phyloP scores from a whole-genome alignment of 2,329 filamentous ascomycete genomes.

The Trichophaea hybrida region DNA sequence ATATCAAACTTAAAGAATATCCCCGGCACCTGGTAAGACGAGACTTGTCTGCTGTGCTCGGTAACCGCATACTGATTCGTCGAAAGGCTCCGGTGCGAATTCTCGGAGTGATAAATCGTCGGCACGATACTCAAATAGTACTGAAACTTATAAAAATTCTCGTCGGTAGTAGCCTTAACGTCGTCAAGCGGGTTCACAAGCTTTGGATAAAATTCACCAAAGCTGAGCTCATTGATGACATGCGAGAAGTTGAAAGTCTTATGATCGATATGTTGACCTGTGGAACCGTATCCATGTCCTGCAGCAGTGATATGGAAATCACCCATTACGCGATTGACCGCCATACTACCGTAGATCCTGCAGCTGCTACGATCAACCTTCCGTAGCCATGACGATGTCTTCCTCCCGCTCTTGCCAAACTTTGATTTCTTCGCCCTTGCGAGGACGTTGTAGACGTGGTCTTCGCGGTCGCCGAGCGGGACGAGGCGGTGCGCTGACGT shows the following conservation, averaged over 20 bases:
- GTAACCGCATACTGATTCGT: constrained; percentile 98
- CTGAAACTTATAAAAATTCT: constrained; percentile 86
- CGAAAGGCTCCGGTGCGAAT: constrained; percentile 48
- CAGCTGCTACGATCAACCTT: constrained; percentile 50
- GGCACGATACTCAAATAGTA: constrained; percentile 95
- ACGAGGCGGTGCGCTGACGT: constrained; percentile 51
- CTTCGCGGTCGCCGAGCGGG: constrained; percentile 39
- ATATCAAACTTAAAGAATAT: constrained; percentile 99
- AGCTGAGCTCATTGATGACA: constrained; percentile 88
- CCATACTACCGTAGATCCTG: constrained; percentile 74
- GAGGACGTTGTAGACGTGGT: constrained; percentile 85
- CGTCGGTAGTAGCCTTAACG: constrained; percentile 56
- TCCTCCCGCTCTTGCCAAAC: constrained; percentile 56
- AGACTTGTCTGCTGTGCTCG: constrained; percentile 60
- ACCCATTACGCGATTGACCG: constrained; percentile 92
- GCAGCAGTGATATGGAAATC: constrained; percentile 95
- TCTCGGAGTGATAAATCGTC: constrained; percentile 66
- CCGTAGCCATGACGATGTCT: constrained; percentile 4
- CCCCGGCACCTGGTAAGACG: constrained; percentile 62
- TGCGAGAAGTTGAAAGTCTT: constrained; percentile 92
- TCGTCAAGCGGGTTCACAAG: constrained; percentile 88
- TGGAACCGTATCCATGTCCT: constrained; percentile 84
- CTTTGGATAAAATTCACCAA: constrained; percentile 89
- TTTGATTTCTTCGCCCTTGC: constrained; percentile 53
- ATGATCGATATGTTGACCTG: constrained; percentile 70